Conservation (phyloP, 768 basidiomycete species). For the Suillus subaureus region DNA sequence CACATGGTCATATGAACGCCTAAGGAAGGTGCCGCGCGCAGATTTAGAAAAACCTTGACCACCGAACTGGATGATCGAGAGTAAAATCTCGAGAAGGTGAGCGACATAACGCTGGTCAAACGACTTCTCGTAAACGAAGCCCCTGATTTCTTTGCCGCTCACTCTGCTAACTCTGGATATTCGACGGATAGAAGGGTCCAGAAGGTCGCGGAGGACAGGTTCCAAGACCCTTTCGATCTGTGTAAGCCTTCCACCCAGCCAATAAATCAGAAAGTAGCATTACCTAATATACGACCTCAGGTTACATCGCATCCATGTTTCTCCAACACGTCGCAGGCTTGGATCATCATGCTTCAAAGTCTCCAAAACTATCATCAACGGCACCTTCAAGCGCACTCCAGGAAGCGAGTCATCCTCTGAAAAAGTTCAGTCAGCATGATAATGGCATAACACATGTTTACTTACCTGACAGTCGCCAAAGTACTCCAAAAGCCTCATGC, state of each 20-base stretch:
- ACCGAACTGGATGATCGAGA: conserved; percentile 82
- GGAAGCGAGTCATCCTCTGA: conserved; percentile 81
- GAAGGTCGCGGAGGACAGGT: conserved; percentile 76
- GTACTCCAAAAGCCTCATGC: conserved; percentile 87
- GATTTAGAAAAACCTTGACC: conserved; percentile 86
- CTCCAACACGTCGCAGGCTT: conserved; percentile 72
- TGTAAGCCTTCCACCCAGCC: conserved; percentile 4
- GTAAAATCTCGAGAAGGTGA: conserved; percentile 76
- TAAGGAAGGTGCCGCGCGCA: conserved; percentile 63
- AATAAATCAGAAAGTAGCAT: neutral
- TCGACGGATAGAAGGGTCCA: conserved; percentile 69
- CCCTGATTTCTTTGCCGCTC: conserved; percentile 66
- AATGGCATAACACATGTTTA: neutral
- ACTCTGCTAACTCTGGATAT: conserved; percentile 51
- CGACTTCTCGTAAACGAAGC: conserved; percentile 67
- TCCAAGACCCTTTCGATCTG: conserved; percentile 73
- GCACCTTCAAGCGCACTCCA: conserved; percentile 80
- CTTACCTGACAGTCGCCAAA: conserved; percentile 89
- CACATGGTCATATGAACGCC: conserved; percentile 63
- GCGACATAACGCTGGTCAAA: conserved; percentile 77
- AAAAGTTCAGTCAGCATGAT: conserved; percentile 12
- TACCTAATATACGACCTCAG: conserved; percentile 91
- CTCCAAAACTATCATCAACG: conserved; percentile 87
- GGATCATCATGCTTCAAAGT: conserved; percentile 79
- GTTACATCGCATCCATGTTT: conserved; percentile 97